phyloP scores from a whole-genome alignment of 2,329 filamentous ascomycete species.

The Scopulariopsis brevicaulis region DNA sequence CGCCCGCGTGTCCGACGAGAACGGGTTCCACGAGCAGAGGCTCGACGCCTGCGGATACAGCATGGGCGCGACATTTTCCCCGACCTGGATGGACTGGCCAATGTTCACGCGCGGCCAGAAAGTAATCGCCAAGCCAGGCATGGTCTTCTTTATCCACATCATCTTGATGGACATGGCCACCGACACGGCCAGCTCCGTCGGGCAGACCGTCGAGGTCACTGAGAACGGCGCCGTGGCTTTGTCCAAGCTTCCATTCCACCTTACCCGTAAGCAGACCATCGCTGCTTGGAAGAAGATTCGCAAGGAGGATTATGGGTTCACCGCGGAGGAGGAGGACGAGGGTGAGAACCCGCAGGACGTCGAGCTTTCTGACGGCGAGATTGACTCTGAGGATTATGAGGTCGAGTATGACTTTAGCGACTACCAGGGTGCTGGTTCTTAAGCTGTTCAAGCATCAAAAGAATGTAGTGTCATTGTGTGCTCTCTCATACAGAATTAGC shows the following conservation, averaged over 20 bases:
- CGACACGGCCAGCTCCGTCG: background rate
- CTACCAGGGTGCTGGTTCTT: background rate
- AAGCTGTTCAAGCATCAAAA: background rate
- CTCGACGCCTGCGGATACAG: background rate
- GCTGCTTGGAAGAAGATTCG: background rate
- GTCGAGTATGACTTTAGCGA: background rate
- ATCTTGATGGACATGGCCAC: background rate
- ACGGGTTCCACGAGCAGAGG: background rate
- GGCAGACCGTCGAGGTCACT: background rate
- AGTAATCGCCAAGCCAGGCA: background rate
- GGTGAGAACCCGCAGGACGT: background rate
- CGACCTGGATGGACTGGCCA: background rate
- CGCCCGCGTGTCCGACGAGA: background rate
- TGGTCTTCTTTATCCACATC: background rate
- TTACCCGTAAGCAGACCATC: background rate
- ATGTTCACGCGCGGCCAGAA: background rate
- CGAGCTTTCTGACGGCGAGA: background rate
- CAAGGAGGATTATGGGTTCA: background rate
- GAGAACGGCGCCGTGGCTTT: background rate
- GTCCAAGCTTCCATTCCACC: background rate
- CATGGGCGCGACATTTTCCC: background rate
- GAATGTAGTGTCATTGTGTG: background rate
- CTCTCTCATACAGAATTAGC: background rate
- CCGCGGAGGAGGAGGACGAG: background rate
- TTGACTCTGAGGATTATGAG: background rate